Conservation (phyloP, 371 early-diverging fungal genomes). For the Saksenaea vasiformis region DNA sequence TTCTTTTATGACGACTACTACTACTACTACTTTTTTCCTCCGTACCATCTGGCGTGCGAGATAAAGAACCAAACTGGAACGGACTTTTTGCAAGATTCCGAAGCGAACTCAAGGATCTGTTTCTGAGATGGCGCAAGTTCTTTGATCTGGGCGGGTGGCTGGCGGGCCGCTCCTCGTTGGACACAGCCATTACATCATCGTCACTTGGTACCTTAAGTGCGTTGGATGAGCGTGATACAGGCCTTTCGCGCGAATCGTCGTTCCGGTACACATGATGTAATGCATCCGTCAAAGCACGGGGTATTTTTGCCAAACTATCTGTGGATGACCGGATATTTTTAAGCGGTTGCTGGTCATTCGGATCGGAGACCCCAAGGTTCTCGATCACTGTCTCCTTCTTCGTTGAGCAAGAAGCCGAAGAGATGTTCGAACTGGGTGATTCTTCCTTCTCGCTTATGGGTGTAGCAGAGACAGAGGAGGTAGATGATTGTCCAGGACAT, state of each 20-base stretch:
- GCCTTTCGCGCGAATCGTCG: neutral
- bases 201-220: neutral
- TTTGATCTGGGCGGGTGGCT: neutral
- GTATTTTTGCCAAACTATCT: slow-evolving; percentile 20
- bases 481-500: neutral
- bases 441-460: neutral
- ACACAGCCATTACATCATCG: neutral
- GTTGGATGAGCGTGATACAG: neutral
- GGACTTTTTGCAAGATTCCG: neutral
- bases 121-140: neutral
- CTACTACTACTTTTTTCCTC: neutral
- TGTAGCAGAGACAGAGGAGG: neutral
- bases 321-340: neutral
- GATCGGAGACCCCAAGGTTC: neutral
- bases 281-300: slow-evolving; percentile 18
- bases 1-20: neutral
- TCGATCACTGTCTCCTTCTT: neutral
- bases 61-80: neutral
- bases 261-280: slow-evolving; percentile 14
- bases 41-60: neutral
- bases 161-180: neutral
- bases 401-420: neutral
- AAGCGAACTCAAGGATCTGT: neutral
- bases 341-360: neutral
- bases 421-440: neutral